Base-by-base conservation (phyloP, 2,329 filamentous ascomycete genomes). In the Davidsoniella eucalypti region DNA sequence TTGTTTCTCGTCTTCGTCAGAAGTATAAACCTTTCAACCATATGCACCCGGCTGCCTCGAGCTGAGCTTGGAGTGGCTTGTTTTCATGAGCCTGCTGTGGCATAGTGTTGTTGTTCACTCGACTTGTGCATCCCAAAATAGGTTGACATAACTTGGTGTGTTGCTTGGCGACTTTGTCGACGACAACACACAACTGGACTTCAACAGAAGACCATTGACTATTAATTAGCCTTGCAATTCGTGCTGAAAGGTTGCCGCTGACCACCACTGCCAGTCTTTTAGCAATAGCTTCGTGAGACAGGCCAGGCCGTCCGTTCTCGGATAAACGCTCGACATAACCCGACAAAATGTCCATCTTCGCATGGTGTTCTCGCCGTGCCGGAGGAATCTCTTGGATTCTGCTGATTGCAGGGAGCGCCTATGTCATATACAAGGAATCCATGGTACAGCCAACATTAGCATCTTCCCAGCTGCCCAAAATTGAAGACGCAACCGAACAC, bases 351-450 rank as follows among this genome's bases (percentile, higher is more conserved):
- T 68, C 70, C 53, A 57, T 76, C 55, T 71, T 77, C 57, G 59
- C 58, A 37, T 78, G 75, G 75, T 69, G 67, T 54, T 67, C 71
- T 56, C 69, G 69, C 58, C 68, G 75, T 55, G 68, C 66, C 29
- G 74, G 73, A 52, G 75, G 74, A 50, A 58, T 78, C 54, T 73
- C 70, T 56, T 73, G 76, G 66, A 60, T 77, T 23, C 59, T 60
- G 38, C 61, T 75, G 49, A 55, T 72, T 51, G 58, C 57, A 39
- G 66, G 78, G 51, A 71, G 69, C 57, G 76, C 71, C 62, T 76
- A 67, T 65, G 73, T 76, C 41, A 69, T 78, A 54, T 69, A 68
- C 14, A 65, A 63, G 52, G 73, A 77, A 61, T 64, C 68, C 21
- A 37, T 43, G n/a, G 47, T 36, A 17, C 33, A 17, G 1, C 29